Conservation (phyloP, 768 basidiomycete species). For the Tylopilus sp. region DNA sequence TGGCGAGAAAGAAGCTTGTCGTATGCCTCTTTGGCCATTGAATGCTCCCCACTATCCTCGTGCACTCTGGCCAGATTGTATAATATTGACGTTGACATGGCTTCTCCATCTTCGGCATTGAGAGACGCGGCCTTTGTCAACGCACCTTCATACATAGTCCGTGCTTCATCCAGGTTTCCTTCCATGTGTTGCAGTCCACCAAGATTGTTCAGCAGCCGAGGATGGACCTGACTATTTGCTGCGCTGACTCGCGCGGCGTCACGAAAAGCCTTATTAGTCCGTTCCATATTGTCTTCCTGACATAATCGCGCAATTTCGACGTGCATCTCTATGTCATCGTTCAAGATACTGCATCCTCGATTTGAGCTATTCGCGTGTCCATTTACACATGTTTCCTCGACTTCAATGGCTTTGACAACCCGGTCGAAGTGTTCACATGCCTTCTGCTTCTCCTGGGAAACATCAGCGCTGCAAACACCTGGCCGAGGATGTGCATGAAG, state of each 20-base stretch:
- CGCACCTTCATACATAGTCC: slow-evolving; percentile 68
- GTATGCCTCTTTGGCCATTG: slow-evolving; percentile 80
- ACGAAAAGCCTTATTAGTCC: slow-evolving; percentile 66
- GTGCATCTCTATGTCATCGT: slow-evolving; percentile 83
- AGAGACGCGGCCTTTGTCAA: slow-evolving; percentile 53
- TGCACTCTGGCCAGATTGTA: slow-evolving; percentile 93
- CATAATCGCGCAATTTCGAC: slow-evolving; percentile 88
- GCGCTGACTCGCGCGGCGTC: slow-evolving; percentile 70
- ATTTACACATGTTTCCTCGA: slow-evolving; percentile 51
- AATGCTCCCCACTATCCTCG: slow-evolving; percentile 76
- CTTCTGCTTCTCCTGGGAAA: slow-evolving; percentile 62
- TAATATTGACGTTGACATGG: slow-evolving; percentile 74
- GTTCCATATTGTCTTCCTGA: slow-evolving; percentile 76
- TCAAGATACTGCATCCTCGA: slow-evolving; percentile 50
- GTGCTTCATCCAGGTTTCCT: slow-evolving; percentile 52
- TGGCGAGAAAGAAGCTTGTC: slow-evolving; percentile 83
- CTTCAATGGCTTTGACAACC: slow-evolving; percentile 60
- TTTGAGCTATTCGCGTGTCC: slow-evolving; percentile 33
- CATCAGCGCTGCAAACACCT: slow-evolving; percentile 71
- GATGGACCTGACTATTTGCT: slow-evolving; percentile 47
- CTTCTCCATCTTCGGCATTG: slow-evolving; percentile 52
- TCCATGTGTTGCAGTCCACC: slow-evolving; percentile 74
- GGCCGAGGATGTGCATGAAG: slow-evolving; percentile 81
- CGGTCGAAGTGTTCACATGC: slow-evolving; percentile 84
- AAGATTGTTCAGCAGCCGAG: slow-evolving; percentile 77